These are phyloP conservation scores for Leptodontidium sp. DNA, from an alignment of 2,329 filamentous ascomycete genomes.

Conservation along the genomic window DNA sequence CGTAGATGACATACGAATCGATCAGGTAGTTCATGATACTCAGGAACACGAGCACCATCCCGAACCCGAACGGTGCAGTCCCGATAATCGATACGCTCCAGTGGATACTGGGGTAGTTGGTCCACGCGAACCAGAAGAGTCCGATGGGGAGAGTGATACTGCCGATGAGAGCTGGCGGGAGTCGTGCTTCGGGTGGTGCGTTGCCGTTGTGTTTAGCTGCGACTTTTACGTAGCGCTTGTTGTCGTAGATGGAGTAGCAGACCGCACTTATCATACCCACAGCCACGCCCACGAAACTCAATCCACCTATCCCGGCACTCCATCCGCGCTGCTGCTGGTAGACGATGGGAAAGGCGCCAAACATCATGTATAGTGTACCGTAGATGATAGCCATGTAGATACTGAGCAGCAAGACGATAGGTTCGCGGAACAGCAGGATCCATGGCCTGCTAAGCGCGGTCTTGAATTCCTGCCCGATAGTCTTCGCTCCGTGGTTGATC, in stretches of 20 bases:
- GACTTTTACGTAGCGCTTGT: conserved; percentile 59
- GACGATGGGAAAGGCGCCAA: conserved; percentile 70
- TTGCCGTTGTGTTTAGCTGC: conserved; percentile 52
- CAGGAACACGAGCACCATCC: conserved; percentile 71
- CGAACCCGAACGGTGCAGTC: conserved; percentile 51
- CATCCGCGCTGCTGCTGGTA: conserved; percentile 68
- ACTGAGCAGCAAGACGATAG: conserved; percentile 70
- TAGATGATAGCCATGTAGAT: conserved; percentile 61
- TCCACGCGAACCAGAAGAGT: conserved; percentile 76
- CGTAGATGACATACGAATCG: conserved; percentile 75
- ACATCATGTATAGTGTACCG: conserved; percentile 64
- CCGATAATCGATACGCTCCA: conserved; percentile 61
- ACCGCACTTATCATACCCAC: conserved; percentile 71
- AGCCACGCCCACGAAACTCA: conserved; percentile 74
- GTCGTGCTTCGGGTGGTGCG: conserved; percentile 71
- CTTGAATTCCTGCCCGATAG: conserved; percentile 56
- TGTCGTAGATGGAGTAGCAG: conserved; percentile 61
- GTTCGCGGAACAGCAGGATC: conserved; percentile 74
- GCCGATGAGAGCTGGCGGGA: conserved; percentile 69
- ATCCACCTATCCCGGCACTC: conserved; percentile 64
- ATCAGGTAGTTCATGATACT: conserved; percentile 58
- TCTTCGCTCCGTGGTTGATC: conserved; percentile 51
- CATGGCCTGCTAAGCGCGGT: conserved; percentile 70
- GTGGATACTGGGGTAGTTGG: conserved; percentile 62
- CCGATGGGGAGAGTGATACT: conserved; percentile 68